Evolutionary conservation across 768 basidiomycete species (phyloP), one percentile per base, ranked within the genome.

Genomic region (Phylloporus sp.): DNA sequence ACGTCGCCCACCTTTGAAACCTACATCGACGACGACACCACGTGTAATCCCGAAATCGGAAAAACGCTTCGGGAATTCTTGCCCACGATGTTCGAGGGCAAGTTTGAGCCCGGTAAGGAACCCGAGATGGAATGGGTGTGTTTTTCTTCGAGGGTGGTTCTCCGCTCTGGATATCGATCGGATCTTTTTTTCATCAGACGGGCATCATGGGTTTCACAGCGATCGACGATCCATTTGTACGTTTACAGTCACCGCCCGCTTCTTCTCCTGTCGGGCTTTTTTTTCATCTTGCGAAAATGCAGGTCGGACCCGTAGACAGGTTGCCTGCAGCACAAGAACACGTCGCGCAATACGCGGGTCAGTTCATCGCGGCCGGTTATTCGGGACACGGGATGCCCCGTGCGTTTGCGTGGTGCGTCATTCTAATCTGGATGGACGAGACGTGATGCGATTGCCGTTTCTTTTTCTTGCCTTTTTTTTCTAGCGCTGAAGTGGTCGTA

Each of bases 71-170:
- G 80, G n/a, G 63, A 56, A 4, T 89, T 86, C 59, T 62, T 90
- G 9, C 81, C 83, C 0, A 59, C 57, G 0, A 60, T 81, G 6
- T 86, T 84, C 52, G 74, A 80, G 0, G 74, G 68, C 10, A 70
- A 74, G 52, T 84, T 77, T 49, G 73, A 75, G 44, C 55, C 52
- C 11, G 71, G 65, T 4, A 57, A 48, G n/a, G 71, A 78, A 41
- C 80, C 81, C 6, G 86, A 87, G 61, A 79, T 81, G 76, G 86
- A 91, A 73, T 93, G 90, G 89, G 88, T 86, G 40, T 34, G 76
- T 66, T 2, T 17, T 15, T 15, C 6, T 44, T 21, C 37, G 4
- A 23, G 23, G 27, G n/a, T n/a, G n/a, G n/a, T n/a, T 14, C 3
- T 42, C 22, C 3, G 11, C 20, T n/a, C 21, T 17, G 18, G 14